A percentile compares a stretch with the other conserved stretches of the same genome.
phyloP scores from a whole-genome alignment of 345 rosid species.

The Citrus sinensis region DVS_A1.0 CM039165.1:6456001-6456500 shows the following conservation, averaged over 20 bases:
- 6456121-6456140: constrained; percentile 85
- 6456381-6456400: not conserved
- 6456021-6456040: constrained; percentile 92
- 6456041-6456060: constrained; percentile 85
- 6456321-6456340: not conserved
- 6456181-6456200: not conserved
- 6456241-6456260: constrained; percentile 79
- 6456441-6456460: not conserved
- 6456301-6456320: not conserved
- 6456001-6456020: constrained; percentile 77
- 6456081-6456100: constrained; percentile 77
- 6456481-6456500: no score
- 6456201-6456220: constrained; percentile 28
- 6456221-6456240: constrained; percentile 93
- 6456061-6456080: constrained; percentile 59
- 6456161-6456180: constrained; percentile 4
- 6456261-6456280: constrained; percentile 79
- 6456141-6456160: constrained; percentile 35
- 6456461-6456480: not conserved
- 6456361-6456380: not conserved
- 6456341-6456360: not conserved
- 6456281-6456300: constrained; percentile 30
- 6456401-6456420: not conserved
- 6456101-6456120: constrained; percentile 83
- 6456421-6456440: not conserved